Evolutionary conservation across 2,329 filamentous ascomycete species (phyloP).

Genomic region (Aaosphaeria pasadenensis): DNA sequence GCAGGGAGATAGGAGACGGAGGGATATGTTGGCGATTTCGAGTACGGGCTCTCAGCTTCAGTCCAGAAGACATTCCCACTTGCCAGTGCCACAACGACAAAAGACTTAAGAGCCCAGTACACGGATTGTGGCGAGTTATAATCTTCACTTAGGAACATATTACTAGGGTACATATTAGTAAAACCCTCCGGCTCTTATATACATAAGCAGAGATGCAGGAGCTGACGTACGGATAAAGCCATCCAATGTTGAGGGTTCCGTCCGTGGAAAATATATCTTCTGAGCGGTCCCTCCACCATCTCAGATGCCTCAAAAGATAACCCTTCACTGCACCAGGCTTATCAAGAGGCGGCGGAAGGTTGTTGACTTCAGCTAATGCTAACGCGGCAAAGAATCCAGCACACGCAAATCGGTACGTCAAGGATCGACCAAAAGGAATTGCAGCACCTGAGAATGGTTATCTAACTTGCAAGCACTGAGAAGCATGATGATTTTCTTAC

Average conservation of each 20-base stretch:
- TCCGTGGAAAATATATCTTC: neutral
- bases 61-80: neutral
- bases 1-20: neutral
- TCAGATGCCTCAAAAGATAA: neutral
- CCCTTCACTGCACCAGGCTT: neutral
- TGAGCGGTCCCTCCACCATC: neutral
- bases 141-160: neutral
- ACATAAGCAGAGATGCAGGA: neutral
- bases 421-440: neutral
- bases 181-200: neutral
- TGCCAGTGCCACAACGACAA: neutral
- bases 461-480: neutral
- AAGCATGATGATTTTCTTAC: slow-evolving; percentile 20
- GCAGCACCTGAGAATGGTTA: neutral
- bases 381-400: neutral
- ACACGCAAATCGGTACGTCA: slow-evolving; percentile 1
- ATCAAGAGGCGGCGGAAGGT: neutral
- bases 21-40: neutral
- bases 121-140: slow-evolving; percentile 1
- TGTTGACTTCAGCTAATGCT: neutral
- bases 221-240: neutral
- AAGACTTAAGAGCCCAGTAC: neutral
- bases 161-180: neutral
- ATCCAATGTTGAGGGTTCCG: neutral
- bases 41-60: neutral